Evolutionary conservation across 345 rosid species (phyloP), one percentile per base, ranked within the genome.

Genomic region (Erucastrum elatum): DNA sequence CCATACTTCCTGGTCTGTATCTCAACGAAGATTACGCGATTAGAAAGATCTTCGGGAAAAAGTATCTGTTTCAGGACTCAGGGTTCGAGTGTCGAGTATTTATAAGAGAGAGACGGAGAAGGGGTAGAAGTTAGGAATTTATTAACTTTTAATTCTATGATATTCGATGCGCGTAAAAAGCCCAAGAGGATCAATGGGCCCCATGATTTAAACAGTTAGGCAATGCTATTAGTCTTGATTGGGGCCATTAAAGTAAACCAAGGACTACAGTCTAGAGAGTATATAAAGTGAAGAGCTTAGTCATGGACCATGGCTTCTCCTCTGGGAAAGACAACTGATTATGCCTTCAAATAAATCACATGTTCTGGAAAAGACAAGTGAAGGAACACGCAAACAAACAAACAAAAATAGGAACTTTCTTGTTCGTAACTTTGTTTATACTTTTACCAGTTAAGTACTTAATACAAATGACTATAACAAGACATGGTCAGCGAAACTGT

Each of bases 1-100:
- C 97, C 98, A 94, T 92, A 9, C 86, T 90, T 68, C 82, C 92
- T 76, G 29, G 13, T 77, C 51, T 66, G 0, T 55, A 8, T 55
- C 7, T 8, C 55, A 49, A 49, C 53, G 16, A 41, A 10, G 46
- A 37, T 8, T 7, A 8, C 8, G 44, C 12, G 46, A 8, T 39
- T 39, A 39, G 12, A 39, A 6, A 39, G 2, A 11, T 11, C 16
- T 21, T 27, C 26, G 63, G 26, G 77, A 17, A 12, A 9, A 12
- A 2, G 11, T 21, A 31, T 61, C 63, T 4, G 66, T 53, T 64
- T 62, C 59, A 35, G 44, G 59, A 70, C 70, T 51, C 21, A 11
- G 44, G 44, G 66, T 17, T 68, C 16, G 68, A 72, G 68, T 76
- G 61, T 59, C 46, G 26, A 30, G 53, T 76, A 68, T 68, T 68